Conservation (phyloP, 2,329 filamentous ascomycete species). For the Akanthomyces muscarius region DNA sequence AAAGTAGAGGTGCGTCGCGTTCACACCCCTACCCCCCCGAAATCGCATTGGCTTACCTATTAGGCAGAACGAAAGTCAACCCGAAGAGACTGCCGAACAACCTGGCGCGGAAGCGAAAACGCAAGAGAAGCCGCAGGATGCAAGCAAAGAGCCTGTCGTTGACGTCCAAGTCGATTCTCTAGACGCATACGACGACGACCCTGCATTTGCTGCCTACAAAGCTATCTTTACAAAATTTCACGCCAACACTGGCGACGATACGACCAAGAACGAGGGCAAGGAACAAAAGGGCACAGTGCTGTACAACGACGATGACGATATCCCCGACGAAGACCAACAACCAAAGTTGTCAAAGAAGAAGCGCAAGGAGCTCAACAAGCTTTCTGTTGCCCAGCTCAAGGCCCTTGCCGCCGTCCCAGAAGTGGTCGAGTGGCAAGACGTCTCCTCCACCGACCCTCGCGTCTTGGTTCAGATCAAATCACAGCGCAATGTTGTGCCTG, state of each 20-base stretch:
- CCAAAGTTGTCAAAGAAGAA: constrained; percentile 90
- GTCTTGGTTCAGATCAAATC: constrained; percentile 92
- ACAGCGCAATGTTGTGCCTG: constrained; percentile 90
- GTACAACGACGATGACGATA: constrained; percentile 74
- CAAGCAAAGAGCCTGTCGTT: constrained; percentile 38
- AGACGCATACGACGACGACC: constrained; percentile 54
- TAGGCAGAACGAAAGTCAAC: not conserved
- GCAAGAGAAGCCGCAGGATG: constrained; percentile 34
- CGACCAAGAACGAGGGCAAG: constrained; percentile 56
- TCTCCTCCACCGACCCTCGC: constrained; percentile 82
- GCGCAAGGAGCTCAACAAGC: constrained; percentile 82
- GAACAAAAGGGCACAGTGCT: constrained; percentile 60
- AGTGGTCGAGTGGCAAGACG: constrained; percentile 96
- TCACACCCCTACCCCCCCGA: not conserved
- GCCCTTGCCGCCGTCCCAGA: constrained; percentile 87
- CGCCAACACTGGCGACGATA: constrained; percentile 29
- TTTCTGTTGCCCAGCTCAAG: constrained; percentile 94
- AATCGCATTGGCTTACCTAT: not conserved
- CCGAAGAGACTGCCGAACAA: not conserved
- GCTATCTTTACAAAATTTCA: constrained; percentile 79
- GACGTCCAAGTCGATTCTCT: constrained; percentile 22
- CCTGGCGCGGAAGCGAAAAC: constrained; percentile 29
- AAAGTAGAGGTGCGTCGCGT: constrained; percentile 46
- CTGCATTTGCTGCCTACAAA: constrained; percentile 79
- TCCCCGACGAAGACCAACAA: constrained; percentile 67